Base-by-base conservation (phyloP, 2,329 filamentous ascomycete species). In the Exophiala sp. region DNA sequence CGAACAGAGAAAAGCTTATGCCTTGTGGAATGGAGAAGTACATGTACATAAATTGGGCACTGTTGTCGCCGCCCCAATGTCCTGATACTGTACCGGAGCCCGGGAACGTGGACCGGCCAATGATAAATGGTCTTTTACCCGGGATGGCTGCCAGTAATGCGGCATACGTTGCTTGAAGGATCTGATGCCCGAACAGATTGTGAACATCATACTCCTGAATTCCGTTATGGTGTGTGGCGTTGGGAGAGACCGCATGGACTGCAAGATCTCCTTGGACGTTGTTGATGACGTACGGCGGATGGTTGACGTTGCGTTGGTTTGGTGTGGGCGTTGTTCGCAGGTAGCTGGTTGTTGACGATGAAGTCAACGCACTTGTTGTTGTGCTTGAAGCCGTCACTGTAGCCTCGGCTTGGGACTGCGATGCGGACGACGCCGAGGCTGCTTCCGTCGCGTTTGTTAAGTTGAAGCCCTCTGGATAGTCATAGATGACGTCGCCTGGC, bases 1-100 rank as follows among this genome's bases (percentile, higher is more conserved):
- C 84, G 56, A 85, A 88, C 3, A 88, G 73, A 1, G 78, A 80
- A 67, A 89, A 90, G 2, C 79, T 82, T 0, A 94, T 73, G 1
- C 85, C 86, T 65, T 90, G 85, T 0, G 85, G 80, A 60, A 93
- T 93, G 9, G 82, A 82, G 65, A 85, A 82, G 66, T 78, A 85
- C 79, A 90, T 85, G 64, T 82, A 85, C 0, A 77, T 75, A 80
- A 84, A 91, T 11, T 79, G 75, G 2, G 82, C 83, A 14, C 73
- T 70, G 62, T 89, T 90, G 65, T 91, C 82, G 27, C 84, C 86
- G 23, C 86, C 86, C 87, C 87, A 94, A 66, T 93, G 87, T 1
- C 86, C 87, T 1, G 86, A 83, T 70, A 78, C 85, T 64, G 80
- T 81, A 1, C 88, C 88, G 0, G 80, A 80, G 2, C 88, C 87